Evolutionary conservation across 106 monocot genomes (phyloP).

Genomic region (Acanthochlamys bracteata): DNA sequence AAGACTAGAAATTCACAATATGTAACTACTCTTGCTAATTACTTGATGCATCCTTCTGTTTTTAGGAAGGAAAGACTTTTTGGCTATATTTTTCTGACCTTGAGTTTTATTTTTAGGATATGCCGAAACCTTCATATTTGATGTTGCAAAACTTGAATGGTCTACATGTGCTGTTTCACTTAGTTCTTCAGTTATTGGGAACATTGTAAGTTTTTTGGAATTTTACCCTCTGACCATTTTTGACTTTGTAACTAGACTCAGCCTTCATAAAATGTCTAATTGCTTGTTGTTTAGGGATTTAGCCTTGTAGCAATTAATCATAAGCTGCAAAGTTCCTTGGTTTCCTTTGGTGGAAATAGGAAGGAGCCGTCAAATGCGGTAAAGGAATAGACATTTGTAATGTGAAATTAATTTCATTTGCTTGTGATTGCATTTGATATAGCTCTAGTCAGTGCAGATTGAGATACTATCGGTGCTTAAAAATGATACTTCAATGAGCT

Average conservation of each 20-base stretch:
- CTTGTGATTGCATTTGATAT: too few species aligned
- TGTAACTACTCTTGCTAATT: too few species aligned
- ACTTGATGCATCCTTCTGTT: too few species aligned
- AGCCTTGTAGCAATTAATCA: constrained; percentile 74
- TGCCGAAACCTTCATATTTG: constrained; percentile 73
- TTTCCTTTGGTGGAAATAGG: constrained; percentile 91
- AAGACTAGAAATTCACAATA: too few species aligned
- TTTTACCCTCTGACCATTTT: too few species aligned
- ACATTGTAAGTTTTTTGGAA: constrained; percentile 66
- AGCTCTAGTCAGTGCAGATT: constrained; percentile 28
- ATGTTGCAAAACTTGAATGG: constrained; percentile 70
- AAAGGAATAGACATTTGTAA: too few species aligned
- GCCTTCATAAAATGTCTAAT: too few species aligned
- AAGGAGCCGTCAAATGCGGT: constrained; percentile 94
- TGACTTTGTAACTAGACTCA: too few species aligned
- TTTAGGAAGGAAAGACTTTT: too few species aligned
- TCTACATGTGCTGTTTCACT: constrained; percentile 53
- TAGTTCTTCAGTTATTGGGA: constrained; percentile 51
- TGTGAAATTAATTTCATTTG: too few species aligned
- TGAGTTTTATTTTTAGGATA: constrained; percentile 54
- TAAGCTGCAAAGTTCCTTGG: constrained; percentile 62
- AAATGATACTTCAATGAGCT: constrained; percentile 54
- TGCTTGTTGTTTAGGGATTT: constrained; percentile 76
- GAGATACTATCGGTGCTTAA: constrained; percentile 72
- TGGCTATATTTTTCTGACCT: too few species aligned